Evolutionary conservation across 768 basidiomycete species (phyloP).

Genomic region (Leccinum subgranulosum): DNA sequence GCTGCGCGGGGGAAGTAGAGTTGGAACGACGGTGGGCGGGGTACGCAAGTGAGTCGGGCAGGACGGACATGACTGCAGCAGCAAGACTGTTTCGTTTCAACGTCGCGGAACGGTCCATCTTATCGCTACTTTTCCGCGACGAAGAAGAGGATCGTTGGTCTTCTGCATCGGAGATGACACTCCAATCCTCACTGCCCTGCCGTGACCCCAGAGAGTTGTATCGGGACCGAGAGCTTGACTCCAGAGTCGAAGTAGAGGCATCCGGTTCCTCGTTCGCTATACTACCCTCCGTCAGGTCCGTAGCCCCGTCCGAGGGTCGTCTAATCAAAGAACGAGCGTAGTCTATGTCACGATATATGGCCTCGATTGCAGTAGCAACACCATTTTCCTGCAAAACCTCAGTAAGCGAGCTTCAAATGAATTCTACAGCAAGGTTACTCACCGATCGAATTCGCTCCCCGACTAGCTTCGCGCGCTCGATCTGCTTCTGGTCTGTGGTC

Average conservation of each 20-base stretch:
- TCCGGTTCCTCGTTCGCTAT: slow-evolving; percentile 33
- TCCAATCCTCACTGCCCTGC: slow-evolving; percentile 79
- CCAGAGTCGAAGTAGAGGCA: slow-evolving; percentile 24
- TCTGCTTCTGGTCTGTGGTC: slow-evolving; percentile 86
- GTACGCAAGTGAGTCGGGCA: slow-evolving; percentile 51
- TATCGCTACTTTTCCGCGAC: slow-evolving; percentile 44
- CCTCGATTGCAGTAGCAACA: slow-evolving; percentile 89
- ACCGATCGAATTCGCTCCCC: slow-evolving; percentile 88
- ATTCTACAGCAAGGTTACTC: slow-evolving; percentile 17
- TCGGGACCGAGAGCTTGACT: slow-evolving; percentile 40
- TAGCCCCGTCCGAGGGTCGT: slow-evolving; percentile 32
- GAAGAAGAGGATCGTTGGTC: slow-evolving; percentile 55
- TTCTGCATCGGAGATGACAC: slow-evolving; percentile 78
- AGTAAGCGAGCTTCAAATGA: neutral
- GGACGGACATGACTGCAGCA: slow-evolving; percentile 57
- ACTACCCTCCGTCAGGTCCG: slow-evolving; percentile 18
- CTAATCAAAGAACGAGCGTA: slow-evolving; percentile 90
- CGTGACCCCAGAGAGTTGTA: slow-evolving; percentile 57
- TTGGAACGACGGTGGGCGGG: slow-evolving; percentile 40
- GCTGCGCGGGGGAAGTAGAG: slow-evolving; percentile 30
- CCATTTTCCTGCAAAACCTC: slow-evolving; percentile 75
- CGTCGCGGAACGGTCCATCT: slow-evolving; percentile 33
- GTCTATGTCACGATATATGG: slow-evolving; percentile 94
- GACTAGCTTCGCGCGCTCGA: slow-evolving; percentile 76
- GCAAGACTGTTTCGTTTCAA: slow-evolving; percentile 62